Evolutionary conservation across 108 stramenopile genomes (phyloP), one percentile per base, ranked within the genome.

Genomic region (Fistulifera pelliculosa): DNA sequence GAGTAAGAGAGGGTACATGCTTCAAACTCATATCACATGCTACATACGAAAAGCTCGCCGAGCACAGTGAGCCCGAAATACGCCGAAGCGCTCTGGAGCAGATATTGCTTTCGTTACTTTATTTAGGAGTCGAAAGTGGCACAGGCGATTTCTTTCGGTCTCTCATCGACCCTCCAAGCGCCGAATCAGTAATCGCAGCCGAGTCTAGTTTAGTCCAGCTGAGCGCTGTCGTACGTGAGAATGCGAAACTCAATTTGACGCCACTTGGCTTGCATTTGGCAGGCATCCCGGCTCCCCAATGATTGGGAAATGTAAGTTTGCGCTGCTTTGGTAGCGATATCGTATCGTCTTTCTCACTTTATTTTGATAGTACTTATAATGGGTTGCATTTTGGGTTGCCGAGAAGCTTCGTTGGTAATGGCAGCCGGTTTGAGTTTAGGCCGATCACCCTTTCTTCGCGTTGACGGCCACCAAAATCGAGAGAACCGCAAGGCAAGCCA

Each of bases 251-350:
- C 24, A 18, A 31, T 10, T 65, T 92, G 18, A 81, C 85, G 13
- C 83, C 90, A 0, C 77, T 92, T 17, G 90, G 90, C 18, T 71
- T 67, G 48, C 90, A 92, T 56, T 56, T 92, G 1, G 83, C 90
- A 40, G 81, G 80, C 18, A 92, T 92, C 35, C 90, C 90, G 12
- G 85, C 90, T 15, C 85, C 85, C 90, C 90, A 24, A 52, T 75
- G 10, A 70, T 92, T 27, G 90, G 83, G 14, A 92, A 92, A 56
- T 45, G 71, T 72, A 66, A 59, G 71, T 66, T 13, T 2, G 41
- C 31, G n/a, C 18, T 52, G 14, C 16, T 42, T 7, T 49, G 19
- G 1, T 27, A 19, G 14, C 13, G 12, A 49, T 14, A 19, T 2
- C 49, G 10, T 15, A 18, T 44, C 10, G 52, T 52, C 43, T 16